These are phyloP conservation scores for Babesia caballi DNA, from an alignment of 169 alveolate genomes.

Conservation along the genomic window DNA sequence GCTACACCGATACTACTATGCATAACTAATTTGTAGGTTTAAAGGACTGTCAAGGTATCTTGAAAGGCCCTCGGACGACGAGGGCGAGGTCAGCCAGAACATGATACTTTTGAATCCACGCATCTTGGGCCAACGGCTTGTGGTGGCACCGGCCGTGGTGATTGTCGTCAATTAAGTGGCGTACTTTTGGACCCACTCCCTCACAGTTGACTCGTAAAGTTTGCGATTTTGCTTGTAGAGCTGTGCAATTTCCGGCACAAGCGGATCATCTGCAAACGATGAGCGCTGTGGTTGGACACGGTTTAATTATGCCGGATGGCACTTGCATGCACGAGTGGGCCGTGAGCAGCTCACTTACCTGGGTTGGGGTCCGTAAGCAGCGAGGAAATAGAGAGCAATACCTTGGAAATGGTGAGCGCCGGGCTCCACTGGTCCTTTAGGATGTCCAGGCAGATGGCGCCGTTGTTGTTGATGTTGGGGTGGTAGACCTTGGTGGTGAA, in stretches of 20 bases:
- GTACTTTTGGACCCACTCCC: slow-evolving; percentile 98
- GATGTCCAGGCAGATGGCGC: slow-evolving; percentile 98
- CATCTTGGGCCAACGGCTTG: not conserved
- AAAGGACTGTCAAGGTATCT: slow-evolving; percentile 11
- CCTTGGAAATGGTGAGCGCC: slow-evolving; percentile 98
- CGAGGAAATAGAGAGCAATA: slow-evolving; percentile 94
- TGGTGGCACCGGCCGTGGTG: slow-evolving; percentile 8
- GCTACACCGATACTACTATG: not conserved
- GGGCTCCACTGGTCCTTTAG: slow-evolving; percentile 99
- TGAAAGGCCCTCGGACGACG: slow-evolving; percentile 1
- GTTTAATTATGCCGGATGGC: not conserved
- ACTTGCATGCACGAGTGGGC: not conserved
- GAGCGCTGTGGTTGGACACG: not conserved
- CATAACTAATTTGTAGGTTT: not conserved
- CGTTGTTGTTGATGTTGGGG: slow-evolving; percentile 95
- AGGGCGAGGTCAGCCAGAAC: slow-evolving; percentile 7
- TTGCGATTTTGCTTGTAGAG: slow-evolving; percentile 91
- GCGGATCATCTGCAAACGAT: slow-evolving; percentile 88
- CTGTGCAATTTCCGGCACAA: slow-evolving; percentile 99
- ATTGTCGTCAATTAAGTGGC: slow-evolving; percentile 75
- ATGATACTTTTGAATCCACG: slow-evolving; percentile 14
- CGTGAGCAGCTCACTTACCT: slow-evolving; percentile 66
- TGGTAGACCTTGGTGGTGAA: slow-evolving; percentile 98
- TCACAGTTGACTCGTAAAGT: slow-evolving; percentile 94
- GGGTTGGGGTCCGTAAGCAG: slow-evolving; percentile 98